phyloP scores from a whole-genome alignment of 2,329 filamentous ascomycete species.

The Fusarium oxysporum region DNA sequence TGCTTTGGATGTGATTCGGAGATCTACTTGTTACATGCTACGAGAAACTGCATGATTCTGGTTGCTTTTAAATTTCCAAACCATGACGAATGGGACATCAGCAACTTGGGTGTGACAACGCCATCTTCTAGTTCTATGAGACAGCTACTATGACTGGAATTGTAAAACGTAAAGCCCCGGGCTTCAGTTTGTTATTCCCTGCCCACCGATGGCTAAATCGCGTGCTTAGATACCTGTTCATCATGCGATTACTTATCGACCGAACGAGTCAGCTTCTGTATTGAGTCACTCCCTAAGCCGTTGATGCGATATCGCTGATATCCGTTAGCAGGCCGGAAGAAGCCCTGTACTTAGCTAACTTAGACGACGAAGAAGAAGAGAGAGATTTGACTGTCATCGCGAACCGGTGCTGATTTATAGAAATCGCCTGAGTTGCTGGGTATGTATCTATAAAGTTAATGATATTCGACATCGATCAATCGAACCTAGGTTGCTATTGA shows the following conservation, averaged over 20 bases:
- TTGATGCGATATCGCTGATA: neutral
- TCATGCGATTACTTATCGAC: neutral
- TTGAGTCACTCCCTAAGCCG: neutral
- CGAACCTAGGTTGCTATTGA: neutral
- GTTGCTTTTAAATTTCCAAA: fast-evolving
- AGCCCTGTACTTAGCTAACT: fast-evolving
- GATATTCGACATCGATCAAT: neutral
- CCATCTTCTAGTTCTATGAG: neutral
- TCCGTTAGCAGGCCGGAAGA: fast-evolving
- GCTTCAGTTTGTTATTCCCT: too few relatives aligned
- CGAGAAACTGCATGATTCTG: fast-evolving
- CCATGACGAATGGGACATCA: fast-evolving
- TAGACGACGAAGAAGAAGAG: too few relatives aligned
- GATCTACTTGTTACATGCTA: too few relatives aligned
- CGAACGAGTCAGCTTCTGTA: neutral
- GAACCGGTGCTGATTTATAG: fast-evolving
- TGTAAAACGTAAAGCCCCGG: neutral
- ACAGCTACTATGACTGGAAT: too few relatives aligned
- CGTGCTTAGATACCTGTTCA: neutral
- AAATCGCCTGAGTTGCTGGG: fast-evolving
- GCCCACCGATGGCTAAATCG: neutral
- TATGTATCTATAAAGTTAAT: neutral
- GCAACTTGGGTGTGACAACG: neutral
- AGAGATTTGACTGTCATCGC: fast-evolving
- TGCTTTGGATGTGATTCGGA: too few relatives aligned